A percentile compares a stretch with the other conserved stretches of the same genome.
These are phyloP conservation scores for Tephrocybe sp. DNA, from an alignment of 768 basidiomycete species.

Conservation along the genomic window DNA sequence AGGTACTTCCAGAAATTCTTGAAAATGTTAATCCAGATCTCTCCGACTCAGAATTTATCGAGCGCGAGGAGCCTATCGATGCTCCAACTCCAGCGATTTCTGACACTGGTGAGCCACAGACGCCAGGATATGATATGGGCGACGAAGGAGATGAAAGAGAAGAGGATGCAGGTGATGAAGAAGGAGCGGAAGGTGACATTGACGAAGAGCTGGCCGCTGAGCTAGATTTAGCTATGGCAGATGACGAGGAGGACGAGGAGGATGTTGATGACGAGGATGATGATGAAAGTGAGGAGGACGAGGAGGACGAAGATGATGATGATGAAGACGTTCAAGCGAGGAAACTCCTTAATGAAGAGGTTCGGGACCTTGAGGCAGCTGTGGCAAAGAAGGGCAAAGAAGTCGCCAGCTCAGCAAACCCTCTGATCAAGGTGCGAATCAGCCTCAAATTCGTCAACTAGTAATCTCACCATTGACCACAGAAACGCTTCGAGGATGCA, in stretches of 20 bases:
- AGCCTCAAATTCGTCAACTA: neutral
- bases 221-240: constrained; percentile 81
- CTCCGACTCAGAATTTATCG: constrained; percentile 86
- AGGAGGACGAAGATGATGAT: constrained; percentile 81
- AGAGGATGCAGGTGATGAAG: constrained; percentile 59
- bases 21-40: constrained; percentile 91
- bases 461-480: constrained; percentile 5
- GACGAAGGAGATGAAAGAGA: constrained; percentile 58
- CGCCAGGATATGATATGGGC: constrained; percentile 55
- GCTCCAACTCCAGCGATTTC: constrained; percentile 73
- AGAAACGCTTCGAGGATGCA: constrained; percentile 94
- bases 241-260: constrained; percentile 57
- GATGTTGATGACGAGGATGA: constrained; percentile 63
- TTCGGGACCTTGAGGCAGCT: constrained; percentile 84
- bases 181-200: constrained; percentile 75
- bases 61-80: constrained; percentile 63
- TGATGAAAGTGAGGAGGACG: constrained; percentile 67
- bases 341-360: constrained; percentile 85
- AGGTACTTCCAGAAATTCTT: constrained; percentile 58
- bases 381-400: constrained; percentile 84
- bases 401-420: constrained; percentile 81
- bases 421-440: constrained; percentile 71
- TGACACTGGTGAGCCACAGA: constrained; percentile 63
- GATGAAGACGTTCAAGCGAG: constrained; percentile 78
- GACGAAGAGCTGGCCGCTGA: constrained; percentile 89